A percentile compares a stretch with the other conserved stretches of the same genome.
Evolutionary conservation across 495 filamentous ascomycete species (phyloP).

Genomic region (Xylaria venustula): DNA sequence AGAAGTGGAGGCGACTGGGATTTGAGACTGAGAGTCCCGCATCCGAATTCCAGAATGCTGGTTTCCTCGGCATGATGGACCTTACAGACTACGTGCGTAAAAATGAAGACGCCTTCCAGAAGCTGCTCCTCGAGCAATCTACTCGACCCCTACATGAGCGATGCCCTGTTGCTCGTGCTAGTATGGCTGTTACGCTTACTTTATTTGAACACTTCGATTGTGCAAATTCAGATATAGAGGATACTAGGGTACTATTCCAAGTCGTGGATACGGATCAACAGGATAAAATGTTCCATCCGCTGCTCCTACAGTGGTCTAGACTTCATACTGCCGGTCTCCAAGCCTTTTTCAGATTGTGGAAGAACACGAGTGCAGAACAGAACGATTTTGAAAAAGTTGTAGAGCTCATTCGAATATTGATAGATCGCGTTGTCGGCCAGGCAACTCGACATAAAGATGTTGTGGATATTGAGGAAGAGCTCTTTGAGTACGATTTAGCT

Average conservation of each 20-base stretch:
- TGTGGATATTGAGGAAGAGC: slow-evolving; percentile 82
- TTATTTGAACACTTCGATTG: slow-evolving; percentile 96
- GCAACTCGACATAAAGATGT: slow-evolving; percentile 82
- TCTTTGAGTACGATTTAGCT: slow-evolving; percentile 76
- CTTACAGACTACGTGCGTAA: slow-evolving; percentile 88
- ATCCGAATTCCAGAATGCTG: slow-evolving; percentile 77
- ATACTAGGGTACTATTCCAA: slow-evolving; percentile 69
- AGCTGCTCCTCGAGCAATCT: slow-evolving; percentile 86
- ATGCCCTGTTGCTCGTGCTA: slow-evolving; percentile 86
- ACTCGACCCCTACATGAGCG: slow-evolving; percentile 66
- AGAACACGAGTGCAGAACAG: slow-evolving; percentile 73
- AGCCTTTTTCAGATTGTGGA: slow-evolving; percentile 91
- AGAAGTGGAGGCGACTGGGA: slow-evolving; percentile 90
- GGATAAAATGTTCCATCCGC: slow-evolving; percentile 82
- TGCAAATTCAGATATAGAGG: slow-evolving; percentile 80
- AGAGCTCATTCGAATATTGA: slow-evolving; percentile 84
- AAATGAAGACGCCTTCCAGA: slow-evolving; percentile 89
- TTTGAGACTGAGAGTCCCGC: slow-evolving; percentile 89
- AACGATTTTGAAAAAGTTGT: slow-evolving; percentile 92
- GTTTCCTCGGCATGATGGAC: slow-evolving; percentile 97
- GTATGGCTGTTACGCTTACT: slow-evolving; percentile 81
- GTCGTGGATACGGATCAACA: slow-evolving; percentile 76
- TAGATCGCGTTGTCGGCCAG: slow-evolving; percentile 87
- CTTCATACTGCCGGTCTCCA: slow-evolving; percentile 88
- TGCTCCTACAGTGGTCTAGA: slow-evolving; percentile 92